Evolutionary conservation across 441 rosid genomes (phyloP).

Genomic region (Omphalea diandra): DNA sequence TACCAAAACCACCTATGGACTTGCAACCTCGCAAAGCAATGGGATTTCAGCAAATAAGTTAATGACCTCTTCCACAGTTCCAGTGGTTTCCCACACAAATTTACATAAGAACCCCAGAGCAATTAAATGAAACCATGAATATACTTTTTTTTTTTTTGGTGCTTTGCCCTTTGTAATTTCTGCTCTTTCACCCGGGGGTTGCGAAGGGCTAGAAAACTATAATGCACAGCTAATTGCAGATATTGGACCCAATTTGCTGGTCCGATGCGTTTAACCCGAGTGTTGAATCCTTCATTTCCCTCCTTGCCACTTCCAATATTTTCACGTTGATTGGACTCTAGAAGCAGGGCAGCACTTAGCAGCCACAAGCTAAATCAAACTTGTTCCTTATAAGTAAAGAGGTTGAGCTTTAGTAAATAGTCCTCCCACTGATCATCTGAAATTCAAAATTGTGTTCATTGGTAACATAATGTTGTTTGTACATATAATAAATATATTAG

Average conservation of each 20-base stretch:
- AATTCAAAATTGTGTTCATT: slow-evolving; percentile 14
- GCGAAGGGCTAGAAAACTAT: background rate
- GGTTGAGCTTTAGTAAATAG: slow-evolving; percentile 83
- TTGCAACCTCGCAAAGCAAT: no score
- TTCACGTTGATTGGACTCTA: background rate
- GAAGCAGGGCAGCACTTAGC: background rate
- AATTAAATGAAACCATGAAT: background rate
- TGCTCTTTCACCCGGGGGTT: background rate
- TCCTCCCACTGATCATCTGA: slow-evolving; percentile 83
- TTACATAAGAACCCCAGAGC: background rate
- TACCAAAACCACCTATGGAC: no score
- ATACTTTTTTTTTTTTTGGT: background rate
- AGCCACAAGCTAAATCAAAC: background rate
- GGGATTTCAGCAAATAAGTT: no score
- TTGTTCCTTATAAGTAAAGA: slow-evolving; percentile 46
- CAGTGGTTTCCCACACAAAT: background rate
- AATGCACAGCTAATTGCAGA: background rate
- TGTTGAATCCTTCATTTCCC: background rate
- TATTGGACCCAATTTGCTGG: background rate
- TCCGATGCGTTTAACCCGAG: background rate
- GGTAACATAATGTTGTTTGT: background rate
- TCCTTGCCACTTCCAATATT: background rate
- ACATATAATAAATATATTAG: background rate
- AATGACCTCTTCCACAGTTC: no score
- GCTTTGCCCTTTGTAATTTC: background rate